A percentile compares a stretch with the other conserved stretches of the same genome.
Conservation (phyloP, 2,329 filamentous ascomycete species). For the Colletotrichum tofieldiae region DNA sequence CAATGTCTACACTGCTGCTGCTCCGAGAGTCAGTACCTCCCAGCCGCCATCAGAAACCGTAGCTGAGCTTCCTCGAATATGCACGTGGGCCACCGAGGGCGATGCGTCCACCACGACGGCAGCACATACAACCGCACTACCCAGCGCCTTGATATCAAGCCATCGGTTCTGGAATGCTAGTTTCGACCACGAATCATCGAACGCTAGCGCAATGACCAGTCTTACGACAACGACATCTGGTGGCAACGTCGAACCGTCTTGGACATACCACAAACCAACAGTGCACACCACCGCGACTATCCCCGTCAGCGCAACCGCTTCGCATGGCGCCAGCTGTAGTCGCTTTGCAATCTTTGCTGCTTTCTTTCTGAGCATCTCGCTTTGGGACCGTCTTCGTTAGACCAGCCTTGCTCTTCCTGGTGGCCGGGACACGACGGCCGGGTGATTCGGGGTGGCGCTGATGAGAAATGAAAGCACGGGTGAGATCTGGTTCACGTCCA, state of each 20-base stretch:
- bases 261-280: slow-evolving; percentile 10
- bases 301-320: slow-evolving; percentile 9
- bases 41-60: not conserved
- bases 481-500: not conserved
- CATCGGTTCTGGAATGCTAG: slow-evolving; percentile 3
- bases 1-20: slow-evolving; percentile 13
- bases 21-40: not conserved
- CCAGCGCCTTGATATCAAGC: not conserved
- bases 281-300: not conserved
- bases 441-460: not conserved
- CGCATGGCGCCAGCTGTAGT: not conserved
- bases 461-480: not conserved
- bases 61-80: slow-evolving; percentile 12
- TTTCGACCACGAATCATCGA: not conserved
- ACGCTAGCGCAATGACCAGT: not conserved
- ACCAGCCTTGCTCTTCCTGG: slow-evolving; percentile 2
- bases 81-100: not conserved
- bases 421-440: not conserved
- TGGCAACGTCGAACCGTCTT: slow-evolving; percentile 10
- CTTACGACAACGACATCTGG: not conserved
- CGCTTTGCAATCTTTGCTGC: not conserved
- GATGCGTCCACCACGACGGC: not conserved
- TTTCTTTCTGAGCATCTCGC: not conserved
- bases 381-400: slow-evolving; percentile 5
- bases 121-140: slow-evolving; percentile 8